Percentiles rank a stretch among this genome's conserved stretches.
These are phyloP conservation scores for Penicillium sp. DNA, from an alignment of 2,329 filamentous ascomycete genomes.

Conservation along the genomic window DNA sequence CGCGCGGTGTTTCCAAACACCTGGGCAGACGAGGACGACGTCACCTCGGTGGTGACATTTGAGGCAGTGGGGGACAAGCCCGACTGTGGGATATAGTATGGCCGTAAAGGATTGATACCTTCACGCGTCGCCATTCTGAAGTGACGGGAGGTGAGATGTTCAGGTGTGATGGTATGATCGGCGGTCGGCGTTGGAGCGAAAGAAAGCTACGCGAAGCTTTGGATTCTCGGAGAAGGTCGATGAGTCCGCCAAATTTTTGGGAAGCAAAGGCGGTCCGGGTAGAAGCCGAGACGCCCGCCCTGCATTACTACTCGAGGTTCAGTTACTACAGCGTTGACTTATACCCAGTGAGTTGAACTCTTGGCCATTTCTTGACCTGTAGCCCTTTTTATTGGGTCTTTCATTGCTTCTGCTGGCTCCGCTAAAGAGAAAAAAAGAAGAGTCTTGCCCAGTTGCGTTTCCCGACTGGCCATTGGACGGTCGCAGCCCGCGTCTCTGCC, in stretches of 20 bases:
- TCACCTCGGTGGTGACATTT: slow-evolving; percentile 25
- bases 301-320: too few species aligned
- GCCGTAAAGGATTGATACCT: slow-evolving; percentile 53
- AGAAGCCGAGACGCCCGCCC: not conserved
- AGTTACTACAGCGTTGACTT: slow-evolving; percentile 2
- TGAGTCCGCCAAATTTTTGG: not conserved
- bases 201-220: slow-evolving; percentile 11
- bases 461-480: slow-evolving; percentile 21
- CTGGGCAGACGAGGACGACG: slow-evolving; percentile 40
- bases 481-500: slow-evolving; percentile 6
- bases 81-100: slow-evolving; percentile 60
- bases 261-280: not conserved
- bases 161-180: not conserved
- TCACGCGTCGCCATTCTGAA: slow-evolving; percentile 45
- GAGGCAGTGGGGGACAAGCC: slow-evolving; percentile 47
- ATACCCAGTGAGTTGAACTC: too few species aligned
- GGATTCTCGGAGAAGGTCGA: not conserved
- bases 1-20: slow-evolving; percentile 62
- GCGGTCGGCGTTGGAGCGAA: slow-evolving; percentile 7
- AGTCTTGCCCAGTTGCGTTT: slow-evolving; percentile 22
- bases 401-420: too few species aligned
- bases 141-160: slow-evolving; percentile 2
- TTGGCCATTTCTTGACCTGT: too few species aligned
- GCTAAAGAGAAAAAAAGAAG: too few species aligned
- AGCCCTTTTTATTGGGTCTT: too few species aligned